Evolutionary conservation across 176 grass and related monocot species (phyloP).

Genomic region (Sorghum bicolor): DNA sequence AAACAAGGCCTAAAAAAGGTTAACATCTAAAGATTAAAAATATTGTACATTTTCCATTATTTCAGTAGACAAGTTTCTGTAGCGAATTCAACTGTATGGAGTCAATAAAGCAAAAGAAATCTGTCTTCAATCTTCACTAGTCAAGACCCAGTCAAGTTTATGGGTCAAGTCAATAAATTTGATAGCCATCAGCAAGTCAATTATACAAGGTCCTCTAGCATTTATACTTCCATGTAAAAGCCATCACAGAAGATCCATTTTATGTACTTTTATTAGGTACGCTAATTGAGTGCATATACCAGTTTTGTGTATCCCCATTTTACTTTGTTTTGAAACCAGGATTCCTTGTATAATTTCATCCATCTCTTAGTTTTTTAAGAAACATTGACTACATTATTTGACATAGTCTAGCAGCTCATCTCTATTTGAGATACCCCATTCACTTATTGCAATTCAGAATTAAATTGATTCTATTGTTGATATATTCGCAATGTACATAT

Average conservation of each 20-base stretch:
- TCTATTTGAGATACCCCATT: not conserved
- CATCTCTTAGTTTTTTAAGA: not conserved
- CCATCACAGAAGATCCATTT: not conserved
- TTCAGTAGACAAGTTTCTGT: not conserved
- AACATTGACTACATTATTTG: not conserved
- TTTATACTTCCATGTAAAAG: not conserved
- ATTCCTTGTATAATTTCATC: not conserved
- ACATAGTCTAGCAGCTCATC: not conserved
- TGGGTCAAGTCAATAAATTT: not conserved
- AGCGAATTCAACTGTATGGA: not conserved
- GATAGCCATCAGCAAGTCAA: not conserved
- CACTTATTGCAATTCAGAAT: not conserved
- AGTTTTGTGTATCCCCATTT: not conserved
- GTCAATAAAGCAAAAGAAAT: not conserved
- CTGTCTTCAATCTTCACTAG: not conserved
- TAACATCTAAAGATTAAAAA: not conserved
- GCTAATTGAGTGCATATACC: not conserved
- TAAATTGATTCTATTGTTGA: not conserved
- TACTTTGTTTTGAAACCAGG: not conserved
- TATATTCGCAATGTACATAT: not conserved
- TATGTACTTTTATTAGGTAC: conserved; percentile 3
- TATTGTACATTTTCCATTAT: not conserved
- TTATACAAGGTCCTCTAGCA: not conserved
- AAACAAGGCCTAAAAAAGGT: too few species aligned
- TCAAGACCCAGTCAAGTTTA: not conserved